Conservation (phyloP, 257 asterid genomes). For the Orobanche coerulescens region DNA sequence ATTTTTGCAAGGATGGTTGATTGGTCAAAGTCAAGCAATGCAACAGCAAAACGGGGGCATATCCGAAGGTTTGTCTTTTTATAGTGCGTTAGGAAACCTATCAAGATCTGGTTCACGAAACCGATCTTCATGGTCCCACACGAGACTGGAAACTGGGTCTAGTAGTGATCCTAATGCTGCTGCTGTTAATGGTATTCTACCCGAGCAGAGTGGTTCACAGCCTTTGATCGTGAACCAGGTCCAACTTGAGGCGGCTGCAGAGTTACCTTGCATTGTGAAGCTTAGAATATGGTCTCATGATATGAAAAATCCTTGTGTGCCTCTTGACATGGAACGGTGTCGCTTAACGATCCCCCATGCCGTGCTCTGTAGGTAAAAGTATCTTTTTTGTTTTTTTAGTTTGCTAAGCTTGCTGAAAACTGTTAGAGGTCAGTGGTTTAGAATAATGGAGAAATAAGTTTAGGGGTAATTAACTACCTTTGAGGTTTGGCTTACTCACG, state of each 20-base stretch:
- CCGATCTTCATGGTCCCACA: conserved; percentile 51
- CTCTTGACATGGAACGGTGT: conserved; percentile 61
- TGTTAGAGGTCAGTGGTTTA: conserved; percentile 11
- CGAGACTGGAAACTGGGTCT: conserved; percentile 36
- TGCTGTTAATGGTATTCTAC: conserved; percentile 35
- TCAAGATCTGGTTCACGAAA: conserved; percentile 62
- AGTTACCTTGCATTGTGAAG: conserved; percentile 95
- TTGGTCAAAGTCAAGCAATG: conserved; percentile 79
- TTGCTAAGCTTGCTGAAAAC: neutral
- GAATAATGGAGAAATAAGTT: neutral
- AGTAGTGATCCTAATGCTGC: conserved; percentile 27
- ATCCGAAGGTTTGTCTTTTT: conserved; percentile 35
- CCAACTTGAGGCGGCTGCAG: conserved; percentile 90
- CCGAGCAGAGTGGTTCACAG: conserved; percentile 45
- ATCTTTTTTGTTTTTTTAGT: neutral
- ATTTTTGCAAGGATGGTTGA: conserved; percentile 90
- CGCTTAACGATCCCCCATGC: conserved; percentile 88
- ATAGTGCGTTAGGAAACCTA: conserved; percentile 37
- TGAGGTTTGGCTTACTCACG: neutral
- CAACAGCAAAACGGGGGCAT: conserved; percentile 46
- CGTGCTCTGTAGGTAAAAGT: conserved; percentile 85
- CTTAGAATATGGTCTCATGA: conserved; percentile 95
- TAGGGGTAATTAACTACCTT: neutral
- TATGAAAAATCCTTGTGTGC: conserved; percentile 59
- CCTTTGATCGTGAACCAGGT: conserved; percentile 55